Conservation (phyloP, 495 filamentous ascomycete species). For the Penicillium lividum region DNA sequence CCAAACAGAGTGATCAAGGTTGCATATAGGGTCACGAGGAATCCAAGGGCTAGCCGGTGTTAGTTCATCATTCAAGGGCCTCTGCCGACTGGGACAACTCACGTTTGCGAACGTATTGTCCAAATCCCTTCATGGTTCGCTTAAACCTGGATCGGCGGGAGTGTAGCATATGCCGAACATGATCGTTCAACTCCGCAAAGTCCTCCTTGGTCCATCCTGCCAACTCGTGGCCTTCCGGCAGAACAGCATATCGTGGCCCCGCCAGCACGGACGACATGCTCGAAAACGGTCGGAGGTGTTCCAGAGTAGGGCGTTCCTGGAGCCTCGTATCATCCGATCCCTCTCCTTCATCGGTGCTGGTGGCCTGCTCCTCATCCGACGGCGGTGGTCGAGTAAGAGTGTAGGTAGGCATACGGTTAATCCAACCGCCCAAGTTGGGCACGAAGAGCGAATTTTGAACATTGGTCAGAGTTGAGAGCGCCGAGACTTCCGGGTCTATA, state of each 20-base stretch:
- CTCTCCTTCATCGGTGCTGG: slow-evolving; percentile 34
- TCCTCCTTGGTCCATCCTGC: slow-evolving; percentile 71
- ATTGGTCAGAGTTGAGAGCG: slow-evolving; percentile 73
- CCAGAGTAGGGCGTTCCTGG: slow-evolving; percentile 26
- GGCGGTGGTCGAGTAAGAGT: slow-evolving; percentile 56
- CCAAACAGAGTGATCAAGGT: slow-evolving; percentile 78
- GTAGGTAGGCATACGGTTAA: slow-evolving; percentile 75
- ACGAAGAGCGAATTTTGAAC: slow-evolving; percentile 79
- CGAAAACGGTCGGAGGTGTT: slow-evolving; percentile 29
- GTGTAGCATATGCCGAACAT: slow-evolving; percentile 80
- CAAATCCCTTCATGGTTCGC: slow-evolving; percentile 71
- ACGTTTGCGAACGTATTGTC: slow-evolving; percentile 69
- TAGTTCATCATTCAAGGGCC: not conserved
- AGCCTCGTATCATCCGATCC: slow-evolving; percentile 24
- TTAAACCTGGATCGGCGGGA: slow-evolving; percentile 75
- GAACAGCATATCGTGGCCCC: slow-evolving; percentile 40
- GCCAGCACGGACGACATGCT: slow-evolving; percentile 38
- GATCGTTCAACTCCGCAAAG: slow-evolving; percentile 71
- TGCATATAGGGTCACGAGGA: slow-evolving; percentile 77
- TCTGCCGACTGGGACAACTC: slow-evolving; percentile 23
- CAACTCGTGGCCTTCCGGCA: slow-evolving; percentile 60
- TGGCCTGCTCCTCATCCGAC: slow-evolving; percentile 34
- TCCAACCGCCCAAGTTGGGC: slow-evolving; percentile 62
- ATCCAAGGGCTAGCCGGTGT: slow-evolving; percentile 57
- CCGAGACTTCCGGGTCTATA: slow-evolving; percentile 72